These are phyloP conservation scores for Dichomitus squalens DNA, from an alignment of 1,284 basidiomycete genomes.

Conservation along the genomic window DNA sequence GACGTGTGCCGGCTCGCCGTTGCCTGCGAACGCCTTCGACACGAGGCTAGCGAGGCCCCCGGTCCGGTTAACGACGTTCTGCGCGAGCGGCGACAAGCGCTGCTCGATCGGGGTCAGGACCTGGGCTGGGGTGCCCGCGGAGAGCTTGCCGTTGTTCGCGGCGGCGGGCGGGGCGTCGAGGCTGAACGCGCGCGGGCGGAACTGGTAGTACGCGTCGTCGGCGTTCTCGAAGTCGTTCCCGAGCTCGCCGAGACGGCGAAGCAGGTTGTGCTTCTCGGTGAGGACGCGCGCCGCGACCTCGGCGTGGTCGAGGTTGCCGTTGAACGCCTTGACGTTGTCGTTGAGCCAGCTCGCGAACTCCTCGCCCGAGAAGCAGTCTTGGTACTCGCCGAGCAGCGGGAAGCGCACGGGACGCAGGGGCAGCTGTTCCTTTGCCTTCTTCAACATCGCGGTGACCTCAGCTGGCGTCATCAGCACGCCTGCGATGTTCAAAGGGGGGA, in stretches of 20 bases:
- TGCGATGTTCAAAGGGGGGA: constrained; percentile 67
- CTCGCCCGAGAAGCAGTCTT: constrained; percentile 82
- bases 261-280: constrained; percentile 71
- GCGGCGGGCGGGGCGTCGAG: constrained; percentile 40
- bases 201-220: constrained; percentile 80
- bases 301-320: constrained; percentile 73
- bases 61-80: constrained; percentile 67
- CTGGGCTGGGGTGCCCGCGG: constrained; percentile 27
- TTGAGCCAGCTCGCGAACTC: constrained; percentile 80
- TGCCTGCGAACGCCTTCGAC: constrained; percentile 64
- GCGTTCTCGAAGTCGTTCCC: constrained; percentile 77
- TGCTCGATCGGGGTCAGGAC: constrained; percentile 39
- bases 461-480: constrained; percentile 69
- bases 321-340: constrained; percentile 68
- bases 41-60: constrained; percentile 72
- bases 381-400: constrained; percentile 86
- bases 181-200: constrained; percentile 76
- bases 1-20: constrained; percentile 65
- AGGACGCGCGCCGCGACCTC: constrained; percentile 80
- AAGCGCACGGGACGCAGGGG: constrained; percentile 69
- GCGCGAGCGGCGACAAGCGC: constrained; percentile 47
- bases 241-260: constrained; percentile 79
- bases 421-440: constrained; percentile 64
- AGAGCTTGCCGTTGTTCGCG: constrained; percentile 12
- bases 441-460: constrained; percentile 68